These are phyloP conservation scores for Blastocrithidia nonstop DNA, from an alignment of 208 protist genomes.

Conservation along the genomic window DNA sequence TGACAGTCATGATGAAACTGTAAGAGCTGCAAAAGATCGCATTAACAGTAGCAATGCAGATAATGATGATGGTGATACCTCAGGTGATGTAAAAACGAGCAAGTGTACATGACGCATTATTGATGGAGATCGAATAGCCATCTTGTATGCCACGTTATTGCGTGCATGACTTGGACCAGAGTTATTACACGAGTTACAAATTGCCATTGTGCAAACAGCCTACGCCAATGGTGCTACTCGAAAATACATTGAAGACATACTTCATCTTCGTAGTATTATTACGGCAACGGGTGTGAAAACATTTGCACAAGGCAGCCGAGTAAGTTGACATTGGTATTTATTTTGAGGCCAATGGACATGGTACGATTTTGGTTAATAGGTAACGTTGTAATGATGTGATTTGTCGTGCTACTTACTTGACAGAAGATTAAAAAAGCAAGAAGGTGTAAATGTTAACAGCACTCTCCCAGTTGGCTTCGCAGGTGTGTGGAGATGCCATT, in stretches of 20 bases:
- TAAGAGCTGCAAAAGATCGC: too few species aligned
- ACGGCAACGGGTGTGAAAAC: slow-evolving; percentile 88
- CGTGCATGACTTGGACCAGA: slow-evolving; percentile 24
- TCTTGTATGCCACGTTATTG: slow-evolving; percentile 45
- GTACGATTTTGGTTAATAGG: slow-evolving; percentile 77
- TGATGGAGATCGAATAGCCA: slow-evolving; percentile 71
- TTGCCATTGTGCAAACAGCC: slow-evolving; percentile 89
- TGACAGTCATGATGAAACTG: too few species aligned
- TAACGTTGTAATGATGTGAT: too few species aligned
- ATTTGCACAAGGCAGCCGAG: slow-evolving; percentile 85
- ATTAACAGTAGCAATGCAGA: too few species aligned
- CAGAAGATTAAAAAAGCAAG: too few species aligned
- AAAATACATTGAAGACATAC: slow-evolving; percentile 33
- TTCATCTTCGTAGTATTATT: slow-evolving; percentile 34
- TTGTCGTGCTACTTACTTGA: too few species aligned
- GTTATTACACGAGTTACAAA: slow-evolving; percentile 16
- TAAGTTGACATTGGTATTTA: slow-evolving; percentile 87
- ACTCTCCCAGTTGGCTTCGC: too few species aligned
- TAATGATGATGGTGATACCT: too few species aligned
- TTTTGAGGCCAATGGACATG: slow-evolving; percentile 95
- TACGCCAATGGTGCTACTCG: slow-evolving; percentile 92
- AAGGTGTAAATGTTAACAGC: too few species aligned
- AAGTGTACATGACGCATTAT: slow-evolving; percentile 20
- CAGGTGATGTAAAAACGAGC: too few species aligned
- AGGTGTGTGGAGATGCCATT: slow-evolving; percentile 81